A percentile compares a stretch with the other conserved stretches of the same genome.
Conservation (phyloP, 805 yeast genomes). For the Candida sithepensis region DNA sequence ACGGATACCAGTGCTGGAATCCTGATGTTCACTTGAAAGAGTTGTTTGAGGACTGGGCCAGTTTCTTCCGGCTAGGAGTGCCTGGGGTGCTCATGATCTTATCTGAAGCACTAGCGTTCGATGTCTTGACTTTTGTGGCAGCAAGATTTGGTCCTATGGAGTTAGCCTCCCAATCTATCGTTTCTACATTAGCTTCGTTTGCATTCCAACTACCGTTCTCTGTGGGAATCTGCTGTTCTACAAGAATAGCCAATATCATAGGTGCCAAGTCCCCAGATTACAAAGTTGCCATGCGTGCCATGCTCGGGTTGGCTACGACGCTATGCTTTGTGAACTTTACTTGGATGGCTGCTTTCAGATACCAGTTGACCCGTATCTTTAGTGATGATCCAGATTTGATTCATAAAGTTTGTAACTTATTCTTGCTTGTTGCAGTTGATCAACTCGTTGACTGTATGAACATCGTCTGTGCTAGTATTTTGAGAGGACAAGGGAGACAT, state of each 20-base stretch:
- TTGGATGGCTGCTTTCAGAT: conserved; percentile 36
- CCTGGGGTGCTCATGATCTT: conserved; percentile 55
- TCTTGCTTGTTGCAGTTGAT: conserved; percentile 46
- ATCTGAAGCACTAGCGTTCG: conserved; percentile 55
- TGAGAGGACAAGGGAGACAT: conserved; percentile 55
- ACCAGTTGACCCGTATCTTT: conserved; percentile 37
- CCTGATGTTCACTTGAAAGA: conserved; percentile 17
- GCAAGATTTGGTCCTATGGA: conserved; percentile 44
- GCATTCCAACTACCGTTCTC: conserved; percentile 52
- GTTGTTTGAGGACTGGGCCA: conserved; percentile 40
- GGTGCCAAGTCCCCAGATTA: conserved; percentile 41
- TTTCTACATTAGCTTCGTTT: conserved; percentile 45
- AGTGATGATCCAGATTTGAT: conserved; percentile 38
- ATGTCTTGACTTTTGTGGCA: conserved; percentile 47
- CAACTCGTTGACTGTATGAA: conserved; percentile 47
- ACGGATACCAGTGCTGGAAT: conserved; percentile 69
- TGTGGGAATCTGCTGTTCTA: conserved; percentile 47
- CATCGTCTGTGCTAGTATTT: conserved; percentile 43
- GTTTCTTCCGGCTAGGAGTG: conserved; percentile 42
- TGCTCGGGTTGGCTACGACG: conserved; percentile 30
- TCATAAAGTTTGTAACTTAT: conserved; percentile 35
- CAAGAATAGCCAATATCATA: conserved; percentile 50
- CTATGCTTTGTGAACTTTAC: conserved; percentile 37
- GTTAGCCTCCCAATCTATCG: conserved; percentile 51
- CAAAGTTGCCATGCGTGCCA: conserved; percentile 36